Conservation (phyloP, 1,139 yeast genomes). For the Yamadazyma triangularis region DNA sequence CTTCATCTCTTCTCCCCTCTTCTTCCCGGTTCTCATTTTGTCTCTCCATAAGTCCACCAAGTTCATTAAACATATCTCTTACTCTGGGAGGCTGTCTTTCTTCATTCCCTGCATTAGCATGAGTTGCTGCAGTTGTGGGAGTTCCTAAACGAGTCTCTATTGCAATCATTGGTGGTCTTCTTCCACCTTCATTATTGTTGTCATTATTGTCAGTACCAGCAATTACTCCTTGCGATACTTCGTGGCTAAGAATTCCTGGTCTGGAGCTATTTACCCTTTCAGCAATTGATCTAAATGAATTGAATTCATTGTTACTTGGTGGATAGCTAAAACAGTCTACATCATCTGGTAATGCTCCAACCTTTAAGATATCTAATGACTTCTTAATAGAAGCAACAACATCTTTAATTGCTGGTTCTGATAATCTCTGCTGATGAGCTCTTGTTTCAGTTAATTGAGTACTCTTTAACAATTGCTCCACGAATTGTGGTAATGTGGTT, state of each 20-base stretch:
- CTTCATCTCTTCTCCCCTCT: too few species aligned
- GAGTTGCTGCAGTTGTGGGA: slow-evolving; percentile 1
- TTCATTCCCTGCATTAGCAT: neutral
- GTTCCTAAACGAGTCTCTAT: slow-evolving; percentile 4
- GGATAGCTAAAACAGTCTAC: slow-evolving; percentile 25
- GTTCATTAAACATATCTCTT: neutral
- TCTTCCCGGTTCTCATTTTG: too few species aligned
- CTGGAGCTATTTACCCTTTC: slow-evolving; percentile 29
- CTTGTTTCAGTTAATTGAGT: slow-evolving; percentile 36
- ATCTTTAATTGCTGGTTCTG: slow-evolving; percentile 17
- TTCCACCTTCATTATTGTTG: slow-evolving; percentile 1
- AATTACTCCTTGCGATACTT: slow-evolving; percentile 34
- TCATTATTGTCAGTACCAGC: slow-evolving; percentile 19
- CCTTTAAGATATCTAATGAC: slow-evolving; percentile 21
- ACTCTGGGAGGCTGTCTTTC: neutral
- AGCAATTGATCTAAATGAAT: slow-evolving; percentile 24
- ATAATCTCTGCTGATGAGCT: slow-evolving; percentile 34
- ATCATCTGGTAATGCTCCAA: slow-evolving; percentile 24
- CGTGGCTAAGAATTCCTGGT: slow-evolving; percentile 38
- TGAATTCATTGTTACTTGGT: slow-evolving; percentile 20
- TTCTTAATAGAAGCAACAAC: slow-evolving; percentile 26
- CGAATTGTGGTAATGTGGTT: slow-evolving; percentile 36
- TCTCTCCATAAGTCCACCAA: neutral
- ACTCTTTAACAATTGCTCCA: slow-evolving; percentile 34
- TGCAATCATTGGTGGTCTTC: slow-evolving; percentile 4